Base-by-base conservation (phyloP, 2,329 filamentous ascomycete genomes). In the Apiospora aurea region DNA sequence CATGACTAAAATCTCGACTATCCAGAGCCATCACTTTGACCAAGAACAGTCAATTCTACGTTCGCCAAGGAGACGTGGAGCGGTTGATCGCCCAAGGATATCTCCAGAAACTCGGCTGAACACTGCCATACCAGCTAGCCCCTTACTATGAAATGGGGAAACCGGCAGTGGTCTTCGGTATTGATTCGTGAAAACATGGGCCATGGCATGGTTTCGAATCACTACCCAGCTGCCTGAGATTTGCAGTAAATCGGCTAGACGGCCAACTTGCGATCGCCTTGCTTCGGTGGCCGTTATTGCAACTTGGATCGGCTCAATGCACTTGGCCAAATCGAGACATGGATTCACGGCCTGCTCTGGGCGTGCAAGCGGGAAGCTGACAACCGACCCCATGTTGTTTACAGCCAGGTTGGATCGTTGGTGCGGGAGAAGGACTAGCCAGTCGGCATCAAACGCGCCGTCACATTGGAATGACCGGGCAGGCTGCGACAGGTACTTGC, bases 41-140 rank as follows among this genome's bases (percentile, higher is more conserved):
- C 49, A 98, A 97, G 83, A 98, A 99, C 83, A 98, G 95, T 79
- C 96, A 99, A 80, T 97, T 99, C 80, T 98, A 97, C 79, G 96
- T 99, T 51, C 90, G 96, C 67, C 94, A 98, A 79, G 96, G 94
- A 34, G 96, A 99, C 83, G 96, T 99, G 8, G 96, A 99, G 83
- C 90, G 95, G 69, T 83, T 99, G 77, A 98, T 99, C 78, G 90
- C 94, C 21, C 96, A 98, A 81, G 96, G 96, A 26, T 99, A 98
- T 83, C 85, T 99, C 75, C 95, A 98, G 82, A 95, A 95, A 78
- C 87, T 99, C 76, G 91, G 91, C 80, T 98, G 87, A 94, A 69
- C 5, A 43, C 46, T 38, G 43, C 29, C 43, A 57, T 57, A 57
- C 14, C 10, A 64, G 34, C 57, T 64, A 41, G 34, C 11, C 21